A percentile compares a stretch with the other conserved stretches of the same genome.
These are phyloP conservation scores for Cruciata laevipes DNA, from an alignment of 257 asterid genomes.

Conservation along the genomic window DNA sequence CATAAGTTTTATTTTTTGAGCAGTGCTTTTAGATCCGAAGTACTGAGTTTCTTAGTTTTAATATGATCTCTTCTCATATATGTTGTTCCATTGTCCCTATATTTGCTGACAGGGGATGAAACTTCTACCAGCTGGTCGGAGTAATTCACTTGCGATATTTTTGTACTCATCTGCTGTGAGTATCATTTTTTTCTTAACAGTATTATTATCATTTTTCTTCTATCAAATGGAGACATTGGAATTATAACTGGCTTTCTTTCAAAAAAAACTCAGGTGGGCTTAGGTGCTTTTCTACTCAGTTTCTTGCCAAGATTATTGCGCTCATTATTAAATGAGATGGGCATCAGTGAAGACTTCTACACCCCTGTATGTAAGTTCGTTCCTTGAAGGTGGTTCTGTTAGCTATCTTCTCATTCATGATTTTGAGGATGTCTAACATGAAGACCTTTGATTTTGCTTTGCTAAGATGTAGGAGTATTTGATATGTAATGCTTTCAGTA, in stretches of 20 bases:
- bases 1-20: background rate
- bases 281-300: conserved; percentile 67
- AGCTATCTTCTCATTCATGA: conserved; percentile 9
- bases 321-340: conserved; percentile 51
- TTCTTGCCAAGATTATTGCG: conserved; percentile 47
- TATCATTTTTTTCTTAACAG: conserved; percentile 17
- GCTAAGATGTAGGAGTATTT: background rate
- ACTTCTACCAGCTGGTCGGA: conserved; percentile 91
- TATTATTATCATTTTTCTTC: background rate
- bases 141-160: conserved; percentile 59
- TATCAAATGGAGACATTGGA: background rate
- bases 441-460: conserved; percentile 7
- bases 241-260: conserved; percentile 8
- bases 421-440: conserved; percentile 11
- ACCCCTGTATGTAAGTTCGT: conserved; percentile 96
- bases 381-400: conserved; percentile 28
- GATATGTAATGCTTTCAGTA: background rate
- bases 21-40: background rate
- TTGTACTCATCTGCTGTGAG: conserved; percentile 76
- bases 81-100: background rate
- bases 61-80: background rate
- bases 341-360: conserved; percentile 77
- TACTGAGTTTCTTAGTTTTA: background rate
- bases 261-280: conserved; percentile 48
- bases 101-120: conserved; percentile 78